phyloP scores from a whole-genome alignment of 768 basidiomycete genomes.

The Tricholoma flavovirens region DNA sequence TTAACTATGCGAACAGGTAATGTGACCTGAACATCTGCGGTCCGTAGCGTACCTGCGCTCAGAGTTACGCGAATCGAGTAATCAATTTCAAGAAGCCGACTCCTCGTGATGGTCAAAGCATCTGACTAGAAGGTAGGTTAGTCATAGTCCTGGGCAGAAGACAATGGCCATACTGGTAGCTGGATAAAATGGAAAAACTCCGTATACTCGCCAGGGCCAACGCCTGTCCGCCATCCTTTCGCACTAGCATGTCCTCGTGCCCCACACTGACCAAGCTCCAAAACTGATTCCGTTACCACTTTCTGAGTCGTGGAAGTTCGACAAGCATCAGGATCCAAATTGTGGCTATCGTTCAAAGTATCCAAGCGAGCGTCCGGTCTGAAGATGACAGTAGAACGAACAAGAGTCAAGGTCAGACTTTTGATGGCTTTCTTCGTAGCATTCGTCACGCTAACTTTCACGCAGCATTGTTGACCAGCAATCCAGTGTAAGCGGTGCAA shows the following conservation, averaged over 20 bases:
- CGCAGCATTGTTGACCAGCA: conserved; percentile 72
- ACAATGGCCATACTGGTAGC: conserved; percentile 56
- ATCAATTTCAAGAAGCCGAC: conserved; percentile 69
- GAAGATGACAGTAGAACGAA: conserved; percentile 64
- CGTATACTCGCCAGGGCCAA: conserved; percentile 51
- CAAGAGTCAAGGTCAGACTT: conserved; percentile 52
- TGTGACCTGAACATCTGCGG: conserved; percentile 61
- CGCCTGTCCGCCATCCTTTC: conserved; percentile 88
- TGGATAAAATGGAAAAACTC: conserved; percentile 66
- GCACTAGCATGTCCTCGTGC: conserved; percentile 69
- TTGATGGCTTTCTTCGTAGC: conserved; percentile 65
- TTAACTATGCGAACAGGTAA: conserved; percentile 77
- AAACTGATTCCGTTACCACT: conserved; percentile 55
- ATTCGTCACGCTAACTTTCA: conserved; percentile 62
- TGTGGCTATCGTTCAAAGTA: conserved; percentile 14
- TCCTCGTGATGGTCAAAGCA: conserved; percentile 61
- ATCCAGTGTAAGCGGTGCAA: conserved; percentile 76
- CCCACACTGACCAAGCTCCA: conserved; percentile 62
- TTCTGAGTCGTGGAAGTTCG: conserved; percentile 57
- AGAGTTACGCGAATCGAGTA: conserved; percentile 65
- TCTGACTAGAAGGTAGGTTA: conserved; percentile 44
- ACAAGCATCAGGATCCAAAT: conserved; percentile 52
- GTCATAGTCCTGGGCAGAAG: background rate
- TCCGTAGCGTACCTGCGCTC: conserved; percentile 47
- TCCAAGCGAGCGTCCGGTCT: conserved; percentile 43